Evolutionary conservation across 176 grass and related monocot genomes (phyloP), one percentile per base, ranked within the genome.

Genomic region (Oryza officinalis): DNA sequence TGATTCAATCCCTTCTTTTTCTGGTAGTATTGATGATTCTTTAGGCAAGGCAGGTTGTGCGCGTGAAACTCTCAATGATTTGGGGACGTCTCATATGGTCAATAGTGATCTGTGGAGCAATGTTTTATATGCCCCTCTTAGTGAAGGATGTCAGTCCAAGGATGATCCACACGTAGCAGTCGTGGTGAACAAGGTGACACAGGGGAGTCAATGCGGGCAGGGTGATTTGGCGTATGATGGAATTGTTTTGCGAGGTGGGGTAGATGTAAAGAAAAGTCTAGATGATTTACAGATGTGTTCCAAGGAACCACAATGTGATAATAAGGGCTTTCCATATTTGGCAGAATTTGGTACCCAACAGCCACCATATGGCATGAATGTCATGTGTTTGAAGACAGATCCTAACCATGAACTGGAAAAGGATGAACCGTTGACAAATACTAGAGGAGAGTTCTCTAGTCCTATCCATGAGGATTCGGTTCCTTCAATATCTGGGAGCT

Each of bases 1-100:
- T 76, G 50, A 81, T 76, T 89, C 71, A 43, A 30, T 85, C 18
- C 87, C 76, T 89, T 79, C 68, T 2, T 12, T 72, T 77, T 77
- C 78, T 52, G 75, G 63, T 40, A 12, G 68, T 3, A 26, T 72
- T 65, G 71, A 66, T 60, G 65, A 77, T 81, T 76, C 54, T 45
- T 65, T 59, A 49, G 18, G 23, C 68, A 80, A 80, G 30, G 18
- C 69, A 26, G 80, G 41, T 35, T 2, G 23, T 25, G 72, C 63
- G 77, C 18, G 3, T 70, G 60, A 73, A 84, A 70, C 46, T 25
- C 30, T 50, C 4, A 2, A 49, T 74, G 49, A 80, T 84, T 25
- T 64, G 67, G 12, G 67, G 69, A 23, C 10, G 5, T 79, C 26
- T 65, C 69, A 68, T 45, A 46, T 45, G 35, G 15, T 33, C 27